A percentile compares a stretch with the other conserved stretches of the same genome.
Conservation (phyloP, 805 yeast genomes). For the Yarrowia divulgata region DNA sequence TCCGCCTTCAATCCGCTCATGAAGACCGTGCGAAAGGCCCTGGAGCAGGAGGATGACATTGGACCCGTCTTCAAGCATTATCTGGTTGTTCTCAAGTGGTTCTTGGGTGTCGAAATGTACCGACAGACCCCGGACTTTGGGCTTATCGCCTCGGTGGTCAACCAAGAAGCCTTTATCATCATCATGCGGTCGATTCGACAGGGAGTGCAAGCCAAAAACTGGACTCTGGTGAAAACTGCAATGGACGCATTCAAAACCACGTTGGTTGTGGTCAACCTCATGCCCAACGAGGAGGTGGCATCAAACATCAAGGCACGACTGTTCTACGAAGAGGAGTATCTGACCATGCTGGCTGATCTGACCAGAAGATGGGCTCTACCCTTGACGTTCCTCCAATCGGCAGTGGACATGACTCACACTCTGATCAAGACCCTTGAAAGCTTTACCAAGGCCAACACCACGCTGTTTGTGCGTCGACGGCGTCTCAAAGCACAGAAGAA, state of each 20-base stretch:
- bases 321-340: slow-evolving; percentile 69
- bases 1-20: slow-evolving; percentile 53
- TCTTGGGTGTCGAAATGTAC: slow-evolving; percentile 63
- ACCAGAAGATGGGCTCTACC: slow-evolving; percentile 73
- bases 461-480: slow-evolving; percentile 57
- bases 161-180: slow-evolving; percentile 66
- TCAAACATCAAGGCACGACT: slow-evolving; percentile 68
- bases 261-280: slow-evolving; percentile 55
- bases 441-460: slow-evolving; percentile 64
- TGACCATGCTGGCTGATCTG: slow-evolving; percentile 62
- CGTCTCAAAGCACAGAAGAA: slow-evolving; percentile 50
- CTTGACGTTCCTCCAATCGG: slow-evolving; percentile 63
- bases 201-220: slow-evolving; percentile 53
- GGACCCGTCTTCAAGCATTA: slow-evolving; percentile 54
- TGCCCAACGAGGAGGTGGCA: slow-evolving; percentile 60
- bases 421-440: slow-evolving; percentile 72
- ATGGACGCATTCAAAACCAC: slow-evolving; percentile 72
- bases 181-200: slow-evolving; percentile 55
- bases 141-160: slow-evolving; percentile 56
- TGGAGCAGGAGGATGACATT: slow-evolving; percentile 52
- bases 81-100: slow-evolving; percentile 74
- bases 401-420: slow-evolving; percentile 70
- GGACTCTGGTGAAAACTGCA: slow-evolving; percentile 72
- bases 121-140: slow-evolving; percentile 47
- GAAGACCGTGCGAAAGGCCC: slow-evolving; percentile 57